Percentiles rank a stretch among this genome's conserved stretches.
These are phyloP conservation scores for Carnegiea gigantea DNA, from an alignment of 179 eudicot genomes.

Conservation along the genomic window DNA sequence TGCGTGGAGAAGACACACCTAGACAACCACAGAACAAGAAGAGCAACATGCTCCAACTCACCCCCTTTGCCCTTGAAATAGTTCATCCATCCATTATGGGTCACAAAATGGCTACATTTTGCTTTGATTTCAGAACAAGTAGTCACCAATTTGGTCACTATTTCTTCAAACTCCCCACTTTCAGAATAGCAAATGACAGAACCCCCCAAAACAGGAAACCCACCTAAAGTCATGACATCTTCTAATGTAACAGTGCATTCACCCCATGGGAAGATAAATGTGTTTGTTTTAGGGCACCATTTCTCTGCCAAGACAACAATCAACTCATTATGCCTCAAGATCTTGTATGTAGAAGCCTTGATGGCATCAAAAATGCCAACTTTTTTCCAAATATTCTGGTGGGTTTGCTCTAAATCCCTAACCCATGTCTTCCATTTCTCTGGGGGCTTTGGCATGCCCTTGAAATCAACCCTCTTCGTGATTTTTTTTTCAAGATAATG, in stretches of 20 bases:
- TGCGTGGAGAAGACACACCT: constrained; percentile 36
- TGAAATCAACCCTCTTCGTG: constrained; percentile 14
- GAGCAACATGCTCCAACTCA: constrained; percentile 41
- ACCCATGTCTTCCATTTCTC: constrained; percentile 31
- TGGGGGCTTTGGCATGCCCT: constrained; percentile 22
- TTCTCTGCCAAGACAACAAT: constrained; percentile 32
- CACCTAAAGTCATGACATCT: constrained; percentile 43
- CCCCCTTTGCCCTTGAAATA: constrained; percentile 31
- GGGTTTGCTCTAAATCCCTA: constrained; percentile 4
- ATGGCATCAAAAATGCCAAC: constrained; percentile 38
- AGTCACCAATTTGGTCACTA: neutral
- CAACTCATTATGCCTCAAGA: constrained; percentile 21
- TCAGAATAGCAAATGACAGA: neutral
- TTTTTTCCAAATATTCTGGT: constrained; percentile 25
- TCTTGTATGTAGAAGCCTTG: constrained; percentile 21
- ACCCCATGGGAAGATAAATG: constrained; percentile 49
- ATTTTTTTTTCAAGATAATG: neutral
- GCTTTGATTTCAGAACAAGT: neutral
- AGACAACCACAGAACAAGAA: constrained; percentile 47
- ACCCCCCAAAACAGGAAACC: constrained; percentile 31
- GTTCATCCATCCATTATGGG: constrained; percentile 18
- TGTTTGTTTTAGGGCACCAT: constrained; percentile 38
- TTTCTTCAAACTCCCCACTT: neutral
- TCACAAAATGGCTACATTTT: neutral
- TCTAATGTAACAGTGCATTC: constrained; percentile 40